Percentiles rank a stretch among this genome's conserved stretches.
These are phyloP conservation scores for Starmerella gropengiesseri DNA, from an alignment of 805 yeast species.

Conservation along the genomic window DNA sequence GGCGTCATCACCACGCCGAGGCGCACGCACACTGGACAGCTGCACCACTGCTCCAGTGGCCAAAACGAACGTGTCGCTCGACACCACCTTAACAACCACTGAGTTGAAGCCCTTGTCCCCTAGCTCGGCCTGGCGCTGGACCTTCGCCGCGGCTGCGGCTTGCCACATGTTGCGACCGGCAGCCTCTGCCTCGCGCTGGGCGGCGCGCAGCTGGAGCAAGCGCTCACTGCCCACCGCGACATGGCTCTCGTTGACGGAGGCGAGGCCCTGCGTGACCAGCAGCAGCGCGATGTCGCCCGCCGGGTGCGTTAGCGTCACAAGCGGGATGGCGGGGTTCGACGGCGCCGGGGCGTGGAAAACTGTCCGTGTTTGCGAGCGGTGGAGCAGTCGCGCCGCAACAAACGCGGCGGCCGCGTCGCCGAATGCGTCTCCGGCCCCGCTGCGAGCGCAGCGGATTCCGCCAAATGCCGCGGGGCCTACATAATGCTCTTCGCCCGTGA, in stretches of 20 bases:
- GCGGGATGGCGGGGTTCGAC: constrained; percentile 33
- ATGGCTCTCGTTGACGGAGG: constrained; percentile 73
- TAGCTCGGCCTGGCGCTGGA: constrained; percentile 32
- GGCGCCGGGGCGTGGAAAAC: constrained; percentile 46
- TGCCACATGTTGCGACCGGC: constrained; percentile 14
- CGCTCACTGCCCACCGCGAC: constrained; percentile 49
- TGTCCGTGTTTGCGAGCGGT: constrained; percentile 44
- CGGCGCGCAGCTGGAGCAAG: constrained; percentile 52
- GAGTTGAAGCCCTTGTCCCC: constrained; percentile 35
- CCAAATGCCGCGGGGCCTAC: constrained; percentile 55
- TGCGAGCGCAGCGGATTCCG: constrained; percentile 63
- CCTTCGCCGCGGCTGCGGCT: constrained; percentile 33
- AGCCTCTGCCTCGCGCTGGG: constrained; percentile 50
- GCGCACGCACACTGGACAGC: constrained; percentile 65
- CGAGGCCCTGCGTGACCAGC: constrained; percentile 58
- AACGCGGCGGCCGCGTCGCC: constrained; percentile 30
- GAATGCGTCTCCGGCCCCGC: constrained; percentile 36
- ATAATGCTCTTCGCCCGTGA: constrained; percentile 42
- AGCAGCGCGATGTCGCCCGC: constrained; percentile 66
- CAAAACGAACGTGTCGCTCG: constrained; percentile 56
- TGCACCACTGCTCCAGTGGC: constrained; percentile 52
- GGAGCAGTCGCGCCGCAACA: constrained; percentile 41
- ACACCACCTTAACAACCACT: constrained; percentile 48
- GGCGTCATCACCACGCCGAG: constrained; percentile 46
- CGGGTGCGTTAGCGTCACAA: constrained; percentile 51